These are phyloP conservation scores for Dianthus caryophyllus DNA, from an alignment of 148 eudicot species.

Conservation along the genomic window DNA sequence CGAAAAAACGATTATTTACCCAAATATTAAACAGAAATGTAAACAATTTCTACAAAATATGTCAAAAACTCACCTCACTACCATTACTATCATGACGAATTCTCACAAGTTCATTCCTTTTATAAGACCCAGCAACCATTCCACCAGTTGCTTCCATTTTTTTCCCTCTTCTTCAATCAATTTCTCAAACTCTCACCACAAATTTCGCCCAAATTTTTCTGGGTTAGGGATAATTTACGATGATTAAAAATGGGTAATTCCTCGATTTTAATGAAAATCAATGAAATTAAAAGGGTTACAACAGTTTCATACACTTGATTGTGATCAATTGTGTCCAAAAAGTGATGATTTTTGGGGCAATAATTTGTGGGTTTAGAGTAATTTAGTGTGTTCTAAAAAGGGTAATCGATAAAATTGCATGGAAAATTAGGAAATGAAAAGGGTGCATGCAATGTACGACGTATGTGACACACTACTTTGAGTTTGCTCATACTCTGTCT, in stretches of 20 bases:
- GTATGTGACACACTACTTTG: no score
- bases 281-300: background rate
- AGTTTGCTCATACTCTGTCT: no score
- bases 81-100: conserved; percentile 86
- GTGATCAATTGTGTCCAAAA: background rate
- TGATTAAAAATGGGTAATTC: no score
- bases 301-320: background rate
- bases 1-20: no score
- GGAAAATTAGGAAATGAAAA: background rate
- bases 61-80: conserved; percentile 61
- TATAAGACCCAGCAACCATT: conserved; percentile 89
- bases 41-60: conserved; percentile 11
- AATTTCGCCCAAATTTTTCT: background rate
- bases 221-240: background rate
- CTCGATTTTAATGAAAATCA: no score
- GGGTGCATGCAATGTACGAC: background rate
- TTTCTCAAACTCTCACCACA: no score
- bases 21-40: background rate
- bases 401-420: background rate
- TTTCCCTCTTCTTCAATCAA: background rate
- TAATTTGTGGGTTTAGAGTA: background rate
- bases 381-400: conserved; percentile 5
- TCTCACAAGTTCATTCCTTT: conserved; percentile 73
- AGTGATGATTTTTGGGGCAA: background rate
- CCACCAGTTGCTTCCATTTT: conserved; percentile 78